Evolutionary conservation across 345 rosid species (phyloP), one percentile per base, ranked within the genome.

Genomic region (Noccaea bulbosa): DNA sequence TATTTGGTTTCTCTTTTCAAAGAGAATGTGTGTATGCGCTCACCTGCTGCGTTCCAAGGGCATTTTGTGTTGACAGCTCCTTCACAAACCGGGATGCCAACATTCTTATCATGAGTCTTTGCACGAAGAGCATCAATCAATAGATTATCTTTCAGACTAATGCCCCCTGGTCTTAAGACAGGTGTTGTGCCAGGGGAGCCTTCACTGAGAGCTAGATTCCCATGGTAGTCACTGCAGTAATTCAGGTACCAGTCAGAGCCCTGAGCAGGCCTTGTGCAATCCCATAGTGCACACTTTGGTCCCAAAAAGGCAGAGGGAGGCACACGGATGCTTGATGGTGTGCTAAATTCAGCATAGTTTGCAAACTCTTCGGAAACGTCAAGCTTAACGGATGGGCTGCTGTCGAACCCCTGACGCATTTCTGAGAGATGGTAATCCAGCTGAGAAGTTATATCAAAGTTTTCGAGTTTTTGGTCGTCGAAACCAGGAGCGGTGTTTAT

Each of bases 211-310:
- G 98, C 93, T 59, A 86, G 79, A 34, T 69, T 79, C 59, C 84
- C 84, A 82, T 90, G 98, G 82, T 78, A 84, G 68, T 81, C 69
- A 66, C 93, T 86, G 84, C 98, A 93, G 70, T 88, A 90, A 46
- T 87, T 87, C 60, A 71, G 44, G 47, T 62, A 82, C 83, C 82
- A 80, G 14, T 84, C 89, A 37, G 78, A 77, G 37, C 84, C 89
- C 32, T 84, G 88, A 75, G 90, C 89, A 46, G 98, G 98, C 75
- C 97, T 84, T 44, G 89, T 74, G 73, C 98, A 93, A 69, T 90
- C 98, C 97, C 96, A 93, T 3, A 93, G 85, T 7, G 97, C 89
- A 82, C 98, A 93, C 72, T 83, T 88, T 33, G 92, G 95, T 15
- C 96, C 90, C 85, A 93, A 24, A 76, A 90, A 88, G 8, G 98